These are phyloP conservation scores for Rutstroemia sp. DNA, from an alignment of 2,329 filamentous ascomycete species.

Conservation along the genomic window DNA sequence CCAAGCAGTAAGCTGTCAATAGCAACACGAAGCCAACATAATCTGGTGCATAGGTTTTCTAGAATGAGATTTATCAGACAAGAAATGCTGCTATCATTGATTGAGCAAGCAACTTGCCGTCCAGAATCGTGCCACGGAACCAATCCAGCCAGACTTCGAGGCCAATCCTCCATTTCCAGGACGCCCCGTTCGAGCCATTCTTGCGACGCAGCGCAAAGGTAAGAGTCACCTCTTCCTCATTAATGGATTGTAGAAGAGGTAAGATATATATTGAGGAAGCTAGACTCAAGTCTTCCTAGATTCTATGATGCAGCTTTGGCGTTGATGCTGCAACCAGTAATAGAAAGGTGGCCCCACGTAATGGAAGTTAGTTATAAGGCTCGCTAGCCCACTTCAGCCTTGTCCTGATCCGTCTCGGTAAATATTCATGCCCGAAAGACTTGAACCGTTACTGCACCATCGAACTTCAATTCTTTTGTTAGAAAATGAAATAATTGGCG, in stretches of 20 bases:
- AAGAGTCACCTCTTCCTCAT: constrained; percentile 8
- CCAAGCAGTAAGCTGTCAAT: constrained; percentile 57
- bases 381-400: neutral
- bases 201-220: constrained; percentile 6
- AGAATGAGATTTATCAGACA: constrained; percentile 15
- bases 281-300: neutral
- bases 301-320: too few relatives aligned
- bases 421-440: neutral
- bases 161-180: constrained; percentile 16
- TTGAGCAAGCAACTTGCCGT: constrained; percentile 16
- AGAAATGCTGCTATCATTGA: neutral
- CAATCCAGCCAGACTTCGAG: constrained; percentile 23
- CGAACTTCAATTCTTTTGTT: too few relatives aligned
- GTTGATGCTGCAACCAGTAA: too few relatives aligned
- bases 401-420: neutral
- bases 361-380: neutral
- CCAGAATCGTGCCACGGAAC: constrained; percentile 29
- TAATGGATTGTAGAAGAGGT: neutral
- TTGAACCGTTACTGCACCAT: neutral
- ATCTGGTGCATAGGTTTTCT: constrained; percentile 82
- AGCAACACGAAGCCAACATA: constrained; percentile 73
- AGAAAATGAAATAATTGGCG: too few relatives aligned
- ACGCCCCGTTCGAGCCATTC: constrained; percentile 6
- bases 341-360: neutral
- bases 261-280: neutral